These are phyloP conservation scores for Scytalidium lignicola DNA, from an alignment of 2,329 filamentous ascomycete species.

Conservation along the genomic window DNA sequence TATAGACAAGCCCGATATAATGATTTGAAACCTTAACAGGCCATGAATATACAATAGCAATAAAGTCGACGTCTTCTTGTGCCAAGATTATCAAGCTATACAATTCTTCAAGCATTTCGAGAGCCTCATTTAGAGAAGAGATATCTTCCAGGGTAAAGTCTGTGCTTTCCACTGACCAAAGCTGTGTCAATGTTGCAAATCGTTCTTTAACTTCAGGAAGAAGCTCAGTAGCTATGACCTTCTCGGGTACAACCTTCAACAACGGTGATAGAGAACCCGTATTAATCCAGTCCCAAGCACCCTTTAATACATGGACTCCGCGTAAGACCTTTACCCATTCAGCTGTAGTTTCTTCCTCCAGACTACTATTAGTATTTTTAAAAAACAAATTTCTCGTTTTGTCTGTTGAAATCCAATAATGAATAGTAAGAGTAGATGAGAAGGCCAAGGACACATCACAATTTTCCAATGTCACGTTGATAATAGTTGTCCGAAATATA, in stretches of 20 bases:
- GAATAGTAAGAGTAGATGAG: conserved; percentile 7
- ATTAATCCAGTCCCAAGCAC: conserved; percentile 1
- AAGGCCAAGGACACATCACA: conserved; percentile 12
- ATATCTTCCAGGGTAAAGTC: conserved; percentile 1
- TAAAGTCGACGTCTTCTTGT: conserved; percentile 11
- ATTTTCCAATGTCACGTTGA: conserved; percentile 8
- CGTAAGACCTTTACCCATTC: conserved; percentile 10
- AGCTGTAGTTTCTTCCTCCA: neutral
- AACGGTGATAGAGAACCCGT: conserved; percentile 4
- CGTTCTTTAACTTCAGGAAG: neutral
- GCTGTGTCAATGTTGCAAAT: conserved; percentile 1
- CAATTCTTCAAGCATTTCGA: conserved; percentile 3
- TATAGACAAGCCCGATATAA: conserved; percentile 25
- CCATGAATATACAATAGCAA: conserved; percentile 26
- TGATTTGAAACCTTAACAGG: conserved; percentile 26
- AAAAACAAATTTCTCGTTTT: conserved; percentile 11
- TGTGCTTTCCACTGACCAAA: neutral
- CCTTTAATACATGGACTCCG: conserved; percentile 3
- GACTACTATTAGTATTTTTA: neutral
- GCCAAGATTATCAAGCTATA: conserved; percentile 5
- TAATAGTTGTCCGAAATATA: conserved; percentile 5
- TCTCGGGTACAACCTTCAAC: neutral
- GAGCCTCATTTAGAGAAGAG: conserved; percentile 5
- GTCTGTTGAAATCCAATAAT: conserved; percentile 10
- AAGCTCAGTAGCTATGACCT: neutral